phyloP scores from a whole-genome alignment of 2,329 filamentous ascomycete species.

The Ceratocystis papillata region DNA sequence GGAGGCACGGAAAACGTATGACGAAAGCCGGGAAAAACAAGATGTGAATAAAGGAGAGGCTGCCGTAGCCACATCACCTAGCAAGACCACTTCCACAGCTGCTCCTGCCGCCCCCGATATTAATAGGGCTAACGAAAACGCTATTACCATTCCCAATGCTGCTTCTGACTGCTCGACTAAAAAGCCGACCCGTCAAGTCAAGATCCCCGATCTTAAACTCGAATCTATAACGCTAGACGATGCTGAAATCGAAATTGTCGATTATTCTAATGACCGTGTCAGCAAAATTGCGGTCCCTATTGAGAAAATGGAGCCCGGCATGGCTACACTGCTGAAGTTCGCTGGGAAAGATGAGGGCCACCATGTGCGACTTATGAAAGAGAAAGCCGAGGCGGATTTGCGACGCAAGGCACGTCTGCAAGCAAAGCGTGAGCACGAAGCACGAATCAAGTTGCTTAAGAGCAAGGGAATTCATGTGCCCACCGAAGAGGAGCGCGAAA shows the following conservation, averaged over 20 bases:
- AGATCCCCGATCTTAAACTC: slow-evolving; percentile 29
- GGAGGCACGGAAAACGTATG: slow-evolving; percentile 26
- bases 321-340: slow-evolving; percentile 45
- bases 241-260: slow-evolving; percentile 56
- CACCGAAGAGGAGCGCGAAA: slow-evolving; percentile 75
- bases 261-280: slow-evolving; percentile 29
- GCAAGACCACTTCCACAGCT: slow-evolving; percentile 23
- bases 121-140: slow-evolving; percentile 29
- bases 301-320: slow-evolving; percentile 36
- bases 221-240: slow-evolving; percentile 34
- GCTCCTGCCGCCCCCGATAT: background rate
- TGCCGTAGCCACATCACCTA: background rate
- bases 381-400: slow-evolving; percentile 57
- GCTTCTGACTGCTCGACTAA: slow-evolving; percentile 25
- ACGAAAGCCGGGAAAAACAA: background rate
- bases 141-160: slow-evolving; percentile 25
- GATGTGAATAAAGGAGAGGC: slow-evolving; percentile 15
- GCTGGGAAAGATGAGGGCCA: slow-evolving; percentile 28
- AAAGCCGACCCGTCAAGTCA: slow-evolving; percentile 26
- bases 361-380: slow-evolving; percentile 31
- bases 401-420: slow-evolving; percentile 66
- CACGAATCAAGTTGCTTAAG: slow-evolving; percentile 63
- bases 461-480: slow-evolving; percentile 72
- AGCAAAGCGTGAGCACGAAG: slow-evolving; percentile 63
- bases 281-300: slow-evolving; percentile 28